Conservation (phyloP, 2,329 filamentous ascomycete genomes). For the Verticillium tricorpus region DNA sequence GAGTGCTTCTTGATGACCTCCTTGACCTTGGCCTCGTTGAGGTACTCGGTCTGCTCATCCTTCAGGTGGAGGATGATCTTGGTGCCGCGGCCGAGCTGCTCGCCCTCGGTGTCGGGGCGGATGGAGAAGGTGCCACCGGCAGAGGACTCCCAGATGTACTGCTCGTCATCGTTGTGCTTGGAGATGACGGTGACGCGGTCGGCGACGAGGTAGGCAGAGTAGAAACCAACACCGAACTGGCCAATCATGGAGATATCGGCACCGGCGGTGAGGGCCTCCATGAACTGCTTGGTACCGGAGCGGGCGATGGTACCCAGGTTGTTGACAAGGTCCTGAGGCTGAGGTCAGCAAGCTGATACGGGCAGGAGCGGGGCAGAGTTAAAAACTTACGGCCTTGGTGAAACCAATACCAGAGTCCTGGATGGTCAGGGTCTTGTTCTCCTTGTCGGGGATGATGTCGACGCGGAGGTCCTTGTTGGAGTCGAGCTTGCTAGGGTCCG, state of each 20-base stretch:
- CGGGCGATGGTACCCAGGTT: slow-evolving; percentile 99
- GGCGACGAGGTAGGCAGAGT: slow-evolving; percentile 98
- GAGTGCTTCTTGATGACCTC: slow-evolving; percentile 99
- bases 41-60: slow-evolving; percentile 98
- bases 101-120: slow-evolving; percentile 81
- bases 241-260: slow-evolving; percentile 99
- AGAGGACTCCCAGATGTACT: slow-evolving; percentile 98
- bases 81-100: slow-evolving; percentile 88
- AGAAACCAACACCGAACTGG: slow-evolving; percentile 99
- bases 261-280: slow-evolving; percentile 97
- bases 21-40: slow-evolving; percentile 99
- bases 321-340: slow-evolving; percentile 88
- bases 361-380: background rate
- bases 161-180: slow-evolving; percentile 99
- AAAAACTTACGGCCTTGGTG: slow-evolving; percentile 90
- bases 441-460: slow-evolving; percentile 98
- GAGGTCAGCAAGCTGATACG: slow-evolving; percentile 27
- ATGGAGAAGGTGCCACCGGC: slow-evolving; percentile 98
- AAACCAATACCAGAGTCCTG: slow-evolving; percentile 98
- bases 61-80: slow-evolving; percentile 99
- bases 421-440: slow-evolving; percentile 95
- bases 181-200: slow-evolving; percentile 94
- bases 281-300: slow-evolving; percentile 99
- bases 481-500: slow-evolving; percentile 96
- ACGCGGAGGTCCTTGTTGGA: slow-evolving; percentile 96